These are phyloP conservation scores for Dionaea muscipula DNA, from an alignment of 179 eudicot genomes.

Conservation along the genomic window DNA sequence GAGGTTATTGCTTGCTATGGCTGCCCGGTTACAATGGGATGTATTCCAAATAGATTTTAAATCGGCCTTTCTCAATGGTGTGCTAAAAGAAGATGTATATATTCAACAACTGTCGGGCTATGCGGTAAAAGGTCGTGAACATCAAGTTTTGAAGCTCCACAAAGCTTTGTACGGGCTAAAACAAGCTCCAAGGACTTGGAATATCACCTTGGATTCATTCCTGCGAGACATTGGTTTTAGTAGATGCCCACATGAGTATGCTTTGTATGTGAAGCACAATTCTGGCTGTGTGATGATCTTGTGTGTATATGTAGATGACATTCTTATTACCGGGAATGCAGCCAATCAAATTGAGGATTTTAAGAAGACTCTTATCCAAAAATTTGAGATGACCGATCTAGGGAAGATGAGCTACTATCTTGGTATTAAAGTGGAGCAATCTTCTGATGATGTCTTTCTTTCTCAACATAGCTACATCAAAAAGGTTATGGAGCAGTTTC, in stretches of 20 bases:
- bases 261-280: background rate
- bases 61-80: background rate
- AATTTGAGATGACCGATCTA: background rate
- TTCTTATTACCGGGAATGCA: background rate
- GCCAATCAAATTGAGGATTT: background rate
- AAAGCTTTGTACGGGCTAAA: background rate
- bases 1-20: background rate
- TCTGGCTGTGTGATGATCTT: background rate
- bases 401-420: background rate
- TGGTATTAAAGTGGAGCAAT: background rate
- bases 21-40: background rate
- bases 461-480: background rate
- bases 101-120: background rate
- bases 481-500: background rate
- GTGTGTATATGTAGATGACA: background rate
- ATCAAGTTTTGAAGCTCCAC: background rate
- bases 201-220: background rate
- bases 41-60: background rate
- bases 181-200: background rate
- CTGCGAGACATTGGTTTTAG: background rate
- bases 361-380: background rate
- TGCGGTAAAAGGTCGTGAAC: background rate
- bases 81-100: background rate
- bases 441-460: background rate
- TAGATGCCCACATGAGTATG: background rate